A percentile compares a stretch with the other conserved stretches of the same genome.
These are phyloP conservation scores for Takakia lepidozioides DNA, from an alignment of 225 moss, liverwort and hornwort genomes.

Conservation along the genomic window DNA sequence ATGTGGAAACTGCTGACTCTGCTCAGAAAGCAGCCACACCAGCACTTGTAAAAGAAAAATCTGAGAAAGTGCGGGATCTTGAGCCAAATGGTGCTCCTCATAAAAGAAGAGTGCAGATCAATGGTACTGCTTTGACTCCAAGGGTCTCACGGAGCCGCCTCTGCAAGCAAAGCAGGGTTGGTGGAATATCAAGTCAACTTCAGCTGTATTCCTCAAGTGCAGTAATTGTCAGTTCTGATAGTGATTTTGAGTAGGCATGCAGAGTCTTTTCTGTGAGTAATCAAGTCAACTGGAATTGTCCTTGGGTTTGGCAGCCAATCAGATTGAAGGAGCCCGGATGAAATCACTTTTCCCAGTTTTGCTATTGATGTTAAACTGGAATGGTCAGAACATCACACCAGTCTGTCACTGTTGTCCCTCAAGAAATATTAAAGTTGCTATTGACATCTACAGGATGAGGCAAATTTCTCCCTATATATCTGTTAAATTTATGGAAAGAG, in stretches of 20 bases:
- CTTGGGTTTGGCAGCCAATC: no score
- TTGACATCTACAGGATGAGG: no score
- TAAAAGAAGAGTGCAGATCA: constrained; percentile 25
- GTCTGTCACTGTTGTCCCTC: no score
- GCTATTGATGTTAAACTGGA: no score
- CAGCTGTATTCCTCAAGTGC: not conserved
- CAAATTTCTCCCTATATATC: no score
- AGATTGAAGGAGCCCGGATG: no score
- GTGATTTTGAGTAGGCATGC: constrained; percentile 13
- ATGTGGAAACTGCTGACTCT: constrained; percentile 6
- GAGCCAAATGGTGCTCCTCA: constrained; percentile 11
- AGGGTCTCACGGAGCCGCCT: constrained; percentile 33
- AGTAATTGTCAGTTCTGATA: constrained; percentile 43
- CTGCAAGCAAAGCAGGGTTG: constrained; percentile 27
- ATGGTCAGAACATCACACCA: no score
- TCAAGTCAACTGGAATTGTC: no score
- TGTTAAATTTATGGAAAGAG: no score
- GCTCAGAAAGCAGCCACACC: not conserved
- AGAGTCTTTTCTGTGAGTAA: no score
- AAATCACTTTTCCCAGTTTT: no score
- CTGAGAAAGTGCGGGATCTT: constrained; percentile 29
- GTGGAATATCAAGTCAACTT: not conserved
- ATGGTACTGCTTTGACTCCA: constrained; percentile 29
- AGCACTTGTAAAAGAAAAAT: not conserved
- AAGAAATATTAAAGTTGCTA: no score